Base-by-base conservation (phyloP, 1,284 basidiomycete species). In the Macrocystidia cucumis region DNA sequence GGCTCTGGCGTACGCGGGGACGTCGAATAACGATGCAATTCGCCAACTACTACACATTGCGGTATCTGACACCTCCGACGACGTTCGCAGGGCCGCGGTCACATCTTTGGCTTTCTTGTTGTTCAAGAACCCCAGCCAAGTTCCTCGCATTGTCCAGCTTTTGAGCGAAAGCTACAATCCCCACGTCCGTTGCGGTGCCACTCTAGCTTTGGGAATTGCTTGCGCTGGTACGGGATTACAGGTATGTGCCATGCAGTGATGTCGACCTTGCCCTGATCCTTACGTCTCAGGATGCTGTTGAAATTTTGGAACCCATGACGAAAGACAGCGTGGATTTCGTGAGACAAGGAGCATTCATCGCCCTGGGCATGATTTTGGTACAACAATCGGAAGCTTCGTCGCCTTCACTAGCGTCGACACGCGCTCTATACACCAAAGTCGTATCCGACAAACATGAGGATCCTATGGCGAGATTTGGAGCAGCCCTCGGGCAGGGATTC, bases 101-200 rank as follows among this genome's bases (percentile, higher is more conserved):
- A 96, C 91, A 3, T 82, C 89, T 6, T 73, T 98, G 24, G 91
- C 93, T 1, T 97, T 98, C 66, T 67, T 98, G 37, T 72, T 98
- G 20, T 97, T 93, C 75, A 91, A 95, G 64, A 95, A 90, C 56
- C 91, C 93, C 13, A 74, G 76, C 8, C 90, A 95, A 62, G 91
- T 98, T 1, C 93, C 93, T 11, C 72, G 93, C 36, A 88, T 97
- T 37, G 92, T 98, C 3, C 92, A 97, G 58, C 74, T 98, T 9
- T 66, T 98, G 37, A 91, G 88, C 46, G 93, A 98, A 67, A 95
- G 91, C 53, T 98, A 97, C 61, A 98, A 97, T 55, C 92, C 93
- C n/a, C 91, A 96, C 54, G 92, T 98, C 18, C 77, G 93, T 32
- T 96, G 92, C 49, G 92, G 92, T 49, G 92, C 92, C 20, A 95